Evolutionary conservation across 495 filamentous ascomycete species (phyloP), one percentile per base, ranked within the genome.

Genomic region (Aspergillus conjunctus): DNA sequence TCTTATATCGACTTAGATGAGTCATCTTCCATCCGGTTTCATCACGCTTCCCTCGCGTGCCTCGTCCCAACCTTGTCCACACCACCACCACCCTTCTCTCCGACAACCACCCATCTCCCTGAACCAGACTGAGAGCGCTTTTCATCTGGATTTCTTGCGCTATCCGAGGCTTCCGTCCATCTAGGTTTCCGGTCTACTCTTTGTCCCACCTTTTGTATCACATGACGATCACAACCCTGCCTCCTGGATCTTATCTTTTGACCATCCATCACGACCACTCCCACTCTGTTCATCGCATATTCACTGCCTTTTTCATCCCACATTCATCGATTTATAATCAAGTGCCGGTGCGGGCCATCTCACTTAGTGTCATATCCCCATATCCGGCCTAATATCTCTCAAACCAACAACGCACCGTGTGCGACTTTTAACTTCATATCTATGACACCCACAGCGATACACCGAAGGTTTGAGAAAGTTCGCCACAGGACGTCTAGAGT

Each of bases 61-160:
- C 26, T 26, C 26, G 26, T 26, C 26, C 26, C 26, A 37, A 26
- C 17, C 21, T 54, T 20, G 18, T 26, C 14, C 45, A 20, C 31
- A 21, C n/a, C 32, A 26, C 21, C 41, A n/a, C 41, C 65, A 54
- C 41, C 54, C 34, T 30, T 63, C 61, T 53, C 26, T 30, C 41
- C 22, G 22, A 65, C 70, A 93, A 90, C 77, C 90, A 93, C 65
- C 26, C 84, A 93, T 58, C 83, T 92, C 56, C 84, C 82, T 66
- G 93, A 93, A 81, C 88, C 90, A 45, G 87, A 88, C 72, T 81
- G 75, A 66, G 91, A 93, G 68, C 84, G 93, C n/a, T 71, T 93
- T 88, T 88, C 92, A 83, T 54, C 51, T 65, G 37, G 54, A 60
- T 53, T 54, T 57, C 50, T 58, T 60, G 33, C 51, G 46, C 9